Evolutionary conservation across 1,139 yeast genomes (phyloP), one percentile per base, ranked within the genome.

Genomic region (Sugiyamaella japonica): DNA sequence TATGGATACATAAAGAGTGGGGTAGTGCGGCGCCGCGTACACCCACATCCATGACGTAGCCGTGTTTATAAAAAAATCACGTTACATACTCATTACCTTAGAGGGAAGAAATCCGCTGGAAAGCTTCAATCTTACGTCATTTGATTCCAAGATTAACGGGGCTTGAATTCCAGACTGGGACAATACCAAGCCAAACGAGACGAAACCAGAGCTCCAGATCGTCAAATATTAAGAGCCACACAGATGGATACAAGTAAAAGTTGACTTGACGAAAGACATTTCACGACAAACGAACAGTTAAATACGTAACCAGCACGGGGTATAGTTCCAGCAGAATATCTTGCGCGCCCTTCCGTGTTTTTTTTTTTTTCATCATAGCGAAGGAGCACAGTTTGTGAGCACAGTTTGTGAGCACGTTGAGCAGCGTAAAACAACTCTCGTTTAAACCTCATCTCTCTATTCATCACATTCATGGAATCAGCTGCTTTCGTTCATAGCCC

Each of bases 401-500:
- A n/a, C n/a, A n/a, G n/a, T n/a, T n/a, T n/a, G n/a, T n/a, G n/a
- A n/a, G n/a, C 25, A 20, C 25, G 25, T 20, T 20, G 25, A 20
- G n/a, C n/a, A n/a, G n/a, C n/a, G n/a, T n/a, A n/a, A 20, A 20
- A 3, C 3, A 20, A 36, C 16, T 36, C 16, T 36, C 39, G 6
- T 36, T 12, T 29, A 3, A 29, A 12, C 25, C 34, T 29, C 38
- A 34, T 34, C 3, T 7, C 16, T 7, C 15, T 34, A 10, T n/a
- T 34, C 38, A 34, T n/a, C 41, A 44, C 36, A 28, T 29, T 32
- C 23, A 45, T 45, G 49, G 41, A 34, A 8, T 45, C 41, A 7
- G 42, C 49, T 36, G 34, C 49, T 20, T 45, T 45, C 25, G 23
- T 45, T 36, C 32, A 45, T 36, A 45, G 20, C n/a, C 63, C 63